Evolutionary conservation across 2,329 filamentous ascomycete genomes (phyloP).

Genomic region (Penicillium sp.): DNA sequence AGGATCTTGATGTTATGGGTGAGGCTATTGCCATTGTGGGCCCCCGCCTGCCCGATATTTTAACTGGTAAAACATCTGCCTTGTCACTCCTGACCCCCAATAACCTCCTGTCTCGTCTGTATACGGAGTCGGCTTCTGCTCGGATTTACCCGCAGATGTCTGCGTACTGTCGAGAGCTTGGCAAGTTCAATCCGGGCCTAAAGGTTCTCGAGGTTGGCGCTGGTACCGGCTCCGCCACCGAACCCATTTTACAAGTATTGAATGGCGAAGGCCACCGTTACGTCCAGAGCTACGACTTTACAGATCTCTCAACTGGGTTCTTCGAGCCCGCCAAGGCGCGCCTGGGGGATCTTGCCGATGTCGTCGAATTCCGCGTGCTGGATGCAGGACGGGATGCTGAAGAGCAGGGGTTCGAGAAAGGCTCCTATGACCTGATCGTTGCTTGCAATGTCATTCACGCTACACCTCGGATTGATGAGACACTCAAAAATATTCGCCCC

Average conservation of each 20-base stretch:
- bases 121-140: slow-evolving; percentile 10
- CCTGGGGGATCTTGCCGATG: slow-evolving; percentile 9
- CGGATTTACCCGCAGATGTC: neutral
- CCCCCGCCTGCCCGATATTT: slow-evolving; percentile 1
- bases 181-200: slow-evolving; percentile 3
- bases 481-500: slow-evolving; percentile 3
- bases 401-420: slow-evolving; percentile 15
- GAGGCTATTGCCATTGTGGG: slow-evolving; percentile 7
- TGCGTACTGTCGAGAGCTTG: neutral
- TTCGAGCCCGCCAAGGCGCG: slow-evolving; percentile 14
- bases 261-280: neutral
- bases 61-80: slow-evolving; percentile 5
- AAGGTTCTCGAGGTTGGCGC: slow-evolving; percentile 1
- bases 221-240: neutral
- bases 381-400: slow-evolving; percentile 2
- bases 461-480: slow-evolving; percentile 13
- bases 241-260: neutral
- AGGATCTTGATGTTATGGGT: slow-evolving; percentile 8
- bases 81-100: slow-evolving; percentile 2
- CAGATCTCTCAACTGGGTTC: slow-evolving; percentile 16
- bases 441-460: slow-evolving; percentile 16
- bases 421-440: slow-evolving; percentile 13
- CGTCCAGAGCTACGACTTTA: neutral
- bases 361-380: slow-evolving; percentile 10
- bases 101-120: slow-evolving; percentile 9